A percentile compares a stretch with the other conserved stretches of the same genome.
Conservation (phyloP, 116 monocot species). For the Cymodocea nodosa region DNA sequence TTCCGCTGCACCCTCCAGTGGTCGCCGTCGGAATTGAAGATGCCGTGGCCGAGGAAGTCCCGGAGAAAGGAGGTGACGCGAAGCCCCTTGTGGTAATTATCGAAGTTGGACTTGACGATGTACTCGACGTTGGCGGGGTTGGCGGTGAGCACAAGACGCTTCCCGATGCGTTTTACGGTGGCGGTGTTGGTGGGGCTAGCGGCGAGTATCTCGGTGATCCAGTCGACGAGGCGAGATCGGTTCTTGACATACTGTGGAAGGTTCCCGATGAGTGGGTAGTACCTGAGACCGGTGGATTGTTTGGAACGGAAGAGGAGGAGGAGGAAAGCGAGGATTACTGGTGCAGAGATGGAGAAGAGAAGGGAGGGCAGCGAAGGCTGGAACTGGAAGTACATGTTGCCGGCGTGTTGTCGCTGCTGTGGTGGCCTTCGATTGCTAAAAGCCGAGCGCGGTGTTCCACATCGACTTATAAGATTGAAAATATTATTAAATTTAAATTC, state of each 20-base stretch:
- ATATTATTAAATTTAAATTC: no score
- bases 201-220: slow-evolving; percentile 26
- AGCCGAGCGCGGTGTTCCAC: no score
- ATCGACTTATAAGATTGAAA: no score
- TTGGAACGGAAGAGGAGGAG: no score
- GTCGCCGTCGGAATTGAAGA: slow-evolving; percentile 47
- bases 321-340: no score
- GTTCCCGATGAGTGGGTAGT: slow-evolving; percentile 29
- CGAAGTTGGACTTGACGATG: slow-evolving; percentile 34
- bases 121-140: slow-evolving; percentile 41
- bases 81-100: slow-evolving; percentile 35
- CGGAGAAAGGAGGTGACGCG: slow-evolving; percentile 6
- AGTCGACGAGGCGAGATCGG: slow-evolving; percentile 33
- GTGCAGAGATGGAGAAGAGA: no score
- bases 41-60: slow-evolving; percentile 47
- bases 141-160: slow-evolving; percentile 20
- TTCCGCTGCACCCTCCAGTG: slow-evolving; percentile 35
- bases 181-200: slow-evolving; percentile 23
- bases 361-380: no score
- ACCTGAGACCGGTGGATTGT: slow-evolving; percentile 8
- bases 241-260: slow-evolving; percentile 32
- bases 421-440: no score
- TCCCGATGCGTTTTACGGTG: slow-evolving; percentile 2
- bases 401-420: no score
- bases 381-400: no score